Evolutionary conservation across 345 rosid genomes (phyloP), one percentile per base, ranked within the genome.

Genomic region (Excoecaria agallocha): DNA sequence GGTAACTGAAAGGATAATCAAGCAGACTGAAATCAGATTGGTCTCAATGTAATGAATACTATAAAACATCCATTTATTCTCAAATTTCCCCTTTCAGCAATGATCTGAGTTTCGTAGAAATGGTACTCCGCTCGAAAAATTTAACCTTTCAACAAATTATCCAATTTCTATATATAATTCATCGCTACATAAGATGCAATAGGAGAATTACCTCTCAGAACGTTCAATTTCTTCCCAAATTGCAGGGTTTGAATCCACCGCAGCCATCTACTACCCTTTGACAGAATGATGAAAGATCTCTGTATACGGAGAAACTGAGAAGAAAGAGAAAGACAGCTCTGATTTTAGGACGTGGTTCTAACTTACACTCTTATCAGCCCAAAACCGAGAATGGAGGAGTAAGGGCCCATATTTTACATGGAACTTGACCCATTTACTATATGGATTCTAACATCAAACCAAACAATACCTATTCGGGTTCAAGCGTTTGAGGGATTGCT

Each of bases 201-300:
- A 30, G 56, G 17, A 7, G 16, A 56, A 10, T 74, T 49, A 79
- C 91, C 87, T 87, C 75, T 85, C 89, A 25, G 85, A 84, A 13
- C 24, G 82, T 25, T 84, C 89, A 58, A 87, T 81, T 66, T 82
- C 81, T 75, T 76, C 82, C 89, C 91, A 87, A 50, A 77, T 68
- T 19, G 87, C 59, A 58, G 82, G n/a, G 24, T 30, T 56, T 5
- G 71, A 64, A 25, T 38, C 68, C 49, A 70, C 39, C 17, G n/a
- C n/a, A 15, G 66, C 71, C 82, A 70, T 79, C 52, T 68, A 49
- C 38, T 10, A 16, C 3, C 2, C 6, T 12, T 11, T 38, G 46
- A 63, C 2, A 35, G 9, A 3, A 1, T 1, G 35, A 58, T 43
- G 19, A 10, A 25, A 10, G 38, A 8, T 59, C 19, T 12, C 45